Evolutionary conservation across 148 eudicot species (phyloP).

Genomic region (Talinum fruticosum): DNA sequence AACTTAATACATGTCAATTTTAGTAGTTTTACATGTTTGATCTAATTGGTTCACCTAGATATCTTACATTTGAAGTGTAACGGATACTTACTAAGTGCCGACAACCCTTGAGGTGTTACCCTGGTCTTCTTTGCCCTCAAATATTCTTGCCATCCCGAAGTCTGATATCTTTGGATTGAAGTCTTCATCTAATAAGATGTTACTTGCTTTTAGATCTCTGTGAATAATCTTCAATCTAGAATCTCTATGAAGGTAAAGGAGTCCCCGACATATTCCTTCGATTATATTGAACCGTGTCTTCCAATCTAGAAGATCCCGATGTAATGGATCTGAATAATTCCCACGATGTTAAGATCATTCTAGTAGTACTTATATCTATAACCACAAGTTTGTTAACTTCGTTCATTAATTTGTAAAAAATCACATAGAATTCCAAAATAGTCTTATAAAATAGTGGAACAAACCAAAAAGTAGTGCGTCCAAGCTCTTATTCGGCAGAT

Average conservation of each 20-base stretch:
- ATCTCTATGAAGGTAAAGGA: conserved; percentile 26
- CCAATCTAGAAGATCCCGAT: not conserved
- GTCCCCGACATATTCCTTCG: conserved; percentile 29
- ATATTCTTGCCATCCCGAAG: not conserved
- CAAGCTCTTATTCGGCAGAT: too few species aligned
- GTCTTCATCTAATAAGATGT: too few species aligned
- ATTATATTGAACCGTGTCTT: conserved; percentile 17
- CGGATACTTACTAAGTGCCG: conserved; percentile 14
- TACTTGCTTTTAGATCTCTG: too few species aligned
- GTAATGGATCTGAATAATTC: not conserved
- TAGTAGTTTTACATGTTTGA: too few species aligned
- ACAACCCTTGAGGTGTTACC: conserved; percentile 34
- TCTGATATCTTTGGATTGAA: too few species aligned
- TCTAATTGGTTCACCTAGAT: too few species aligned
- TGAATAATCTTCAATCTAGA: conserved; percentile 18
- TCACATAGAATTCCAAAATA: too few species aligned
- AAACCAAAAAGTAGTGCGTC: not conserved
- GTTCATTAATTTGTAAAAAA: too few species aligned
- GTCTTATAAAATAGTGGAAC: not conserved
- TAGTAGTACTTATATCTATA: too few species aligned
- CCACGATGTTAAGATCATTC: not conserved
- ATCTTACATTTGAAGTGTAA: too few species aligned
- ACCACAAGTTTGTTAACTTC: not conserved
- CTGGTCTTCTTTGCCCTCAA: conserved; percentile 26
- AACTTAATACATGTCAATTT: too few species aligned